Evolutionary conservation across 1,284 basidiomycete species (phyloP).

Genomic region (Moesziomyces sp.): DNA sequence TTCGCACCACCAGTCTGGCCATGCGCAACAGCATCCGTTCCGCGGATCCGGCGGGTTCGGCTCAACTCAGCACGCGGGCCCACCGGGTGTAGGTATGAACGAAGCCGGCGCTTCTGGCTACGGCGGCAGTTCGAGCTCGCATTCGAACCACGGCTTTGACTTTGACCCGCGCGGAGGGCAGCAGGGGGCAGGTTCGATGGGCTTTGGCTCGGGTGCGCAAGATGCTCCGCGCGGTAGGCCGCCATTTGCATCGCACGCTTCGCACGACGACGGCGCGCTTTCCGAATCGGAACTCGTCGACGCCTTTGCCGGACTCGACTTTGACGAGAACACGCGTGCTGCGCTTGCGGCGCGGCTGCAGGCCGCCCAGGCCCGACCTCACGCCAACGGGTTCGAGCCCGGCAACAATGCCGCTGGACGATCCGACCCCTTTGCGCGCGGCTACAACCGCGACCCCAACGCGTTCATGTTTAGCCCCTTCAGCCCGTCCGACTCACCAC

Average conservation of each 20-base stretch:
- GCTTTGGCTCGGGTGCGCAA: conserved; percentile 4
- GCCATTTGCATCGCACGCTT: conserved; percentile 13
- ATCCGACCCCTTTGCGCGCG: conserved; percentile 20
- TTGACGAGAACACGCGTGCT: conserved; percentile 25
- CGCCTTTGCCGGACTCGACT: conserved; percentile 38
- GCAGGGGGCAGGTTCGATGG: background rate
- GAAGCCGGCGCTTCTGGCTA: conserved; percentile 7
- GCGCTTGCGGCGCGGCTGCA: conserved; percentile 26
- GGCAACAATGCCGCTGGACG: conserved; percentile 9
- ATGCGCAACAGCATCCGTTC: conserved; percentile 18
- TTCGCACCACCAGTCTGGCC: conserved; percentile 9
- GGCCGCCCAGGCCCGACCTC: conserved; percentile 11
- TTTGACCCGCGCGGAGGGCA: conserved; percentile 17
- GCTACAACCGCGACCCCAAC: conserved; percentile 43
- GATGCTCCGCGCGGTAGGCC: conserved; percentile 5
- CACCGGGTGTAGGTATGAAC: conserved; percentile 13
- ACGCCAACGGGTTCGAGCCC: conserved; percentile 1
- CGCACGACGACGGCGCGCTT: conserved; percentile 18
- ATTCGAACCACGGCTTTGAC: conserved; percentile 27
- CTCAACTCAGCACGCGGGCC: conserved; percentile 8
- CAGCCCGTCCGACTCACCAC: conserved; percentile 49
- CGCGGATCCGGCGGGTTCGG: conserved; percentile 11
- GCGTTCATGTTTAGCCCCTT: conserved; percentile 56
- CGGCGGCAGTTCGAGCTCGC: conserved; percentile 19
- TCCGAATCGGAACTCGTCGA: conserved; percentile 36